phyloP scores from a whole-genome alignment of 108 stramenopile species.

The Skeletonema marinoi region DNA sequence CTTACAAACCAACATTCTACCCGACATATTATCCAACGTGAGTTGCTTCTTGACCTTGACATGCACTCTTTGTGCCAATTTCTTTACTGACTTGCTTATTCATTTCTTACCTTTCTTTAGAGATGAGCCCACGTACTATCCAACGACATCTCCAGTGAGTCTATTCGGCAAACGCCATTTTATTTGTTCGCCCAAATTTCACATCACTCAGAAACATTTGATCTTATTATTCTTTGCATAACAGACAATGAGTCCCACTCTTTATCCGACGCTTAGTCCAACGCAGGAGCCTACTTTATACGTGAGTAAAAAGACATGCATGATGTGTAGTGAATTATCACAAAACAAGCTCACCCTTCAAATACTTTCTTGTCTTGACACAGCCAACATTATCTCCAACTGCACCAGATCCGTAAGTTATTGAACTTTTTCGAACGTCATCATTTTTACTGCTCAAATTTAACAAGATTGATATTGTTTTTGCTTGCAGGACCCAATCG shows the following conservation, averaged over 20 bases:
- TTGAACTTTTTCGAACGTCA: not conserved
- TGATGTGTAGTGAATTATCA: not conserved
- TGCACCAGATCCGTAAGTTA: not conserved
- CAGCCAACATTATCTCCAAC: not conserved
- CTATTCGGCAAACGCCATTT: not conserved
- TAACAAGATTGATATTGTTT: not conserved
- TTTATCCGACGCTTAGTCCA: not conserved
- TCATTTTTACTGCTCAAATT: not conserved
- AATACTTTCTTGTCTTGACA: not conserved
- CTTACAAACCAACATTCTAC: not conserved
- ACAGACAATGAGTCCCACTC: not conserved
- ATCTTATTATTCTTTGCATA: not conserved
- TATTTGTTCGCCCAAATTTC: not conserved
- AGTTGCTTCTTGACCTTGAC: not conserved
- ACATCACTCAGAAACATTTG: not conserved
- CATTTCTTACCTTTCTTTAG: not conserved
- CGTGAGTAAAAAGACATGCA: not conserved
- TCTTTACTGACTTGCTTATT: not conserved
- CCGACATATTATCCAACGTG: constrained; percentile 2
- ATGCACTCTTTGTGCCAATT: not conserved
- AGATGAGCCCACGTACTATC: not conserved
- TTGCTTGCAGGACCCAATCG: not conserved
- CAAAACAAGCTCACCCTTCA: not conserved
- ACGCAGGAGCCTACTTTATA: not conserved
- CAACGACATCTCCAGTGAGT: not conserved